Evolutionary conservation across 495 filamentous ascomycete genomes (phyloP).

Genomic region (Penicillium subrubescens): DNA sequence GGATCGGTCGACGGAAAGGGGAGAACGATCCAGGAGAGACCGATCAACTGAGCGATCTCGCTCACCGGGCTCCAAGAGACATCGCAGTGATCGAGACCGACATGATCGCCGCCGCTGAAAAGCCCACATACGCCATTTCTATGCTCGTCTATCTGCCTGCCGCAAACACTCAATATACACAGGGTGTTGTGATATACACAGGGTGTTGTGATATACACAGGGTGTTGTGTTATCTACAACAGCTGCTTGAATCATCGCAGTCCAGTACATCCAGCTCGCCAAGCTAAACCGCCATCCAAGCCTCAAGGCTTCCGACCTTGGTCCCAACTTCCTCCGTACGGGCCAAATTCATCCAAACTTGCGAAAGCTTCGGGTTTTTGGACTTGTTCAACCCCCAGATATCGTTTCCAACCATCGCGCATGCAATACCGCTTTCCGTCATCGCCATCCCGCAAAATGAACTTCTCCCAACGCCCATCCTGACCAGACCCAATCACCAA

Average conservation of each 20-base stretch:
- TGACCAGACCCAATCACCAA: conserved; percentile 79
- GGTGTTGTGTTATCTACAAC: conserved; percentile 5
- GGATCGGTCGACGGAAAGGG: conserved; percentile 32
- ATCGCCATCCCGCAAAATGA: conserved; percentile 62
- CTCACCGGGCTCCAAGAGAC: conserved; percentile 37
- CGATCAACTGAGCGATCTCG: conserved; percentile 34
- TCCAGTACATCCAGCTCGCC: not conserved
- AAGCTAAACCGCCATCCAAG: not conserved
- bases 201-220: not conserved
- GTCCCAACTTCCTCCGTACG: not conserved
- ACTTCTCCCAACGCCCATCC: conserved; percentile 85
- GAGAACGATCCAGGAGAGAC: conserved; percentile 28
- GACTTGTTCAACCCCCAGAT: conserved; percentile 55
- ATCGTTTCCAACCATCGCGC: conserved; percentile 81
- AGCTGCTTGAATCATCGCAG: not conserved
- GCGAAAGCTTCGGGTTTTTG: not conserved
- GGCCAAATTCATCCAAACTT: not conserved
- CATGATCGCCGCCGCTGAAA: conserved; percentile 37
- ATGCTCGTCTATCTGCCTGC: not conserved
- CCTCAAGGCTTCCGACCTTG: not conserved
- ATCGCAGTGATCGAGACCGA: conserved; percentile 38
- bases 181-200: conserved; percentile 1
- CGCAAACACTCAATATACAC: not conserved
- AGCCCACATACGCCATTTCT: conserved; percentile 8
- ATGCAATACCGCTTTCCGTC: conserved; percentile 63